Evolutionary conservation across 1,139 yeast genomes (phyloP), one percentile per base, ranked within the genome.

Genomic region (Trichomonascaceae sp.): DNA sequence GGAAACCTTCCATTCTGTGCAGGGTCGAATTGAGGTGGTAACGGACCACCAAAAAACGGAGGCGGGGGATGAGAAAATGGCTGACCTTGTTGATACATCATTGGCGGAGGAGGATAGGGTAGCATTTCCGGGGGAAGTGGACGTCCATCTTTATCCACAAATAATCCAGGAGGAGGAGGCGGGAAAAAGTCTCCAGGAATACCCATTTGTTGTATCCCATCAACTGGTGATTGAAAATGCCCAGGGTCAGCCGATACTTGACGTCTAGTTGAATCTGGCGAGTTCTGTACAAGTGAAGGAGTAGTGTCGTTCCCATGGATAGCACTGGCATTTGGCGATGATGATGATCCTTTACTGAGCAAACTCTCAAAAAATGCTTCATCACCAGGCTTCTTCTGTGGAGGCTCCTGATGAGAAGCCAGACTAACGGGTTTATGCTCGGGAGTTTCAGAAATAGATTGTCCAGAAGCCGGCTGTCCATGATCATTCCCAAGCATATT

Each of bases 291-390:
- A 36, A 15, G 41, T 7, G 41, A 36, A 48, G 47, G 48, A 7
- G 45, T 15, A 17, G 57, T 12, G 10, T 27, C 32, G 5, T 27
- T 27, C 9, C 32, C 32, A 5, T 27, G 32, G 32, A 27, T 10
- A 27, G n/a, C n/a, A n/a, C n/a, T n/a, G n/a, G n/a, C n/a, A n/a
- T 12, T 27, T 27, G 32, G 32, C 32, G 32, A 27, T 12, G 32
- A 22, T 8, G 27, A 27, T 2, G 51, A 50, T 45, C 60, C 51
- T 51, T 63, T 66, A 49, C 62, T 60, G 45, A 66, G 56, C 20
- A 66, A 55, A 44, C 68, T 65, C 59, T 60, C 60, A 54, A 67
- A 66, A 49, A 67, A 66, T 10, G 61, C 58, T 52, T 66, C 69
- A 55, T 66, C 64, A 18, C 58, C 61, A 17, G 57, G 41, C 17